Conservation (phyloP, 1,139 yeast species). For the Hemisphaericaspora lyxosophila region DNA sequence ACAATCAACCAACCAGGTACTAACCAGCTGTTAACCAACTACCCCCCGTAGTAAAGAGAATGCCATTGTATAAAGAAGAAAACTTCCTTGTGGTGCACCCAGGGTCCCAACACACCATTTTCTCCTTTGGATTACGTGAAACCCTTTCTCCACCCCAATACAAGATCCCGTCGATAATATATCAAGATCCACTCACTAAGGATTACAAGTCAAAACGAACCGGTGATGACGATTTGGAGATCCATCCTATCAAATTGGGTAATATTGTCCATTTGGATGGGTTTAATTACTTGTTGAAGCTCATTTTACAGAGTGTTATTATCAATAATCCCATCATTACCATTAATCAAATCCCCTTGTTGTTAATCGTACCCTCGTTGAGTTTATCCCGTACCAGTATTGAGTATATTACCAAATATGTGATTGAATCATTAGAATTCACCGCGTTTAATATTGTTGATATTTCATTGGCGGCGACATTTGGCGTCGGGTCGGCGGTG, state of each 20-base stretch:
- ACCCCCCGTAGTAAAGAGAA: too few species aligned
- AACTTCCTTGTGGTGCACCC: conserved; percentile 69
- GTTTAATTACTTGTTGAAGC: conserved; percentile 63
- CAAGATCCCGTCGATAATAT: conserved; percentile 75
- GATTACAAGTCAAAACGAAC: conserved; percentile 38
- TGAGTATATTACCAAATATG: conserved; percentile 71
- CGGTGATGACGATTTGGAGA: conserved; percentile 33
- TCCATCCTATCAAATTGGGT: conserved; percentile 66
- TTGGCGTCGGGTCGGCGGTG: conserved; percentile 63
- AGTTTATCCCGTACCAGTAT: conserved; percentile 68
- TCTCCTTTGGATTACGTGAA: conserved; percentile 81
- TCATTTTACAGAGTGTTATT: conserved; percentile 58
- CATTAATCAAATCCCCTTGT: conserved; percentile 45
- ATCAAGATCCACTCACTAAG: conserved; percentile 46
- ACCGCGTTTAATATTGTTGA: conserved; percentile 75
- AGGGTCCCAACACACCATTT: conserved; percentile 74
- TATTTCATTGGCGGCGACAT: conserved; percentile 66
- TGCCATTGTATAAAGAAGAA: conserved; percentile 65
- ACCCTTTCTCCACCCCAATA: conserved; percentile 74
- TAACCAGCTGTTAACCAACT: too few species aligned
- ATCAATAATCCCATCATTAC: conserved; percentile 50
- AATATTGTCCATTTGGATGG: conserved; percentile 67
- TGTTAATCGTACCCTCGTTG: conserved; percentile 62
- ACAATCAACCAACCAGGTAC: too few species aligned
- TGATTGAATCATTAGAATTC: conserved; percentile 70